Evolutionary conservation across 129 eudicot species (phyloP).

Genomic region (Chrysanthemum lavandulifolium): DNA sequence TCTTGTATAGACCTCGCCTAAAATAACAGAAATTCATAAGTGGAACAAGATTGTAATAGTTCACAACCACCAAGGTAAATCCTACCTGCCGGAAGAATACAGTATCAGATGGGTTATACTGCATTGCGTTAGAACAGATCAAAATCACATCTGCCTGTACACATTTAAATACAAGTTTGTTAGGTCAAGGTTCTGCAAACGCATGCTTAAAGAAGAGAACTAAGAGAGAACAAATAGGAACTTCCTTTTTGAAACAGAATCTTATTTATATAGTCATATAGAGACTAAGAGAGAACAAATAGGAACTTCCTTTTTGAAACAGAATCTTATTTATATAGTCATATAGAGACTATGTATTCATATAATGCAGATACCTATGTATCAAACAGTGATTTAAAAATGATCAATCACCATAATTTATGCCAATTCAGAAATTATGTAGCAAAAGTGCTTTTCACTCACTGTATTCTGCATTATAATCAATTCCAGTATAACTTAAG

Average conservation of each 20-base stretch:
- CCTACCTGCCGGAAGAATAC: slow-evolving; percentile 86
- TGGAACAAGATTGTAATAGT: background rate
- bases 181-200: background rate
- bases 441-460: background rate
- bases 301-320: background rate
- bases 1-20: slow-evolving; percentile 93
- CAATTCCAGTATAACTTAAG: background rate
- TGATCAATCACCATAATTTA: background rate
- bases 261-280: too few species aligned
- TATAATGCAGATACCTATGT: background rate
- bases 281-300: background rate
- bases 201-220: background rate
- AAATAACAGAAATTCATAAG: background rate
- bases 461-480: background rate
- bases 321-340: background rate
- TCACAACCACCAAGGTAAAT: background rate
- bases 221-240: background rate
- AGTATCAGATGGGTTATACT: slow-evolving; percentile 72
- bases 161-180: slow-evolving; percentile 1
- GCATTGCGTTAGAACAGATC: slow-evolving; percentile 92
- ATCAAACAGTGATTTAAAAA: background rate
- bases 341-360: background rate
- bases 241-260: background rate
- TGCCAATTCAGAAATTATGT: background rate
- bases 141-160: slow-evolving; percentile 80